phyloP scores from a whole-genome alignment of 306 rosid species.

The Vigna nakashimae region DNA sequence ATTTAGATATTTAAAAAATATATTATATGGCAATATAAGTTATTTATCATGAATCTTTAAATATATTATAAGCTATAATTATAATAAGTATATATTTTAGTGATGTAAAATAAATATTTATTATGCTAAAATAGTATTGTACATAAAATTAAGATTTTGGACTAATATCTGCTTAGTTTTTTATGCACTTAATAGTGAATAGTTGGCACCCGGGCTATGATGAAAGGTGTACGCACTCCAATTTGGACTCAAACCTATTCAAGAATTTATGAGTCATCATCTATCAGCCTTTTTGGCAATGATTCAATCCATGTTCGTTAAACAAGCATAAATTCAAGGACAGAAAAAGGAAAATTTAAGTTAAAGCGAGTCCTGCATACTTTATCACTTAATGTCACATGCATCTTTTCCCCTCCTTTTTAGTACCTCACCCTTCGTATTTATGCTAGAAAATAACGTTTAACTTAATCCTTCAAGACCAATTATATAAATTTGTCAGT shows the following conservation, averaged over 20 bases:
- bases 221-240: constrained; percentile 3
- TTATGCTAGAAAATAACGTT: too few species aligned
- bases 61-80: too few species aligned
- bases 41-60: too few species aligned
- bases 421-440: too few species aligned
- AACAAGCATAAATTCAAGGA: constrained; percentile 31
- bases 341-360: constrained; percentile 29
- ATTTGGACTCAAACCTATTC: not conserved
- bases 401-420: not conserved
- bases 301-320: constrained; percentile 29
- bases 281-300: constrained; percentile 17
- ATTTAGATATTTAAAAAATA: too few species aligned
- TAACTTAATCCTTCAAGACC: too few species aligned
- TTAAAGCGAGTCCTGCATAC: constrained; percentile 25
- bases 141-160: not conserved
- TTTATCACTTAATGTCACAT: constrained; percentile 4
- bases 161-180: not conserved
- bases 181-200: not conserved
- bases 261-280: not conserved
- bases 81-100: too few species aligned
- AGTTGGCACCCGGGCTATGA: not conserved
- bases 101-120: not conserved
- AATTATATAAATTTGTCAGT: too few species aligned
- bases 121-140: too few species aligned
- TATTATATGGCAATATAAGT: too few species aligned